Percentiles rank a stretch among this genome's conserved stretches.
These are phyloP conservation scores for Hura crepitans DNA, from an alignment of 441 rosid genomes.

Conservation along the genomic window DNA sequence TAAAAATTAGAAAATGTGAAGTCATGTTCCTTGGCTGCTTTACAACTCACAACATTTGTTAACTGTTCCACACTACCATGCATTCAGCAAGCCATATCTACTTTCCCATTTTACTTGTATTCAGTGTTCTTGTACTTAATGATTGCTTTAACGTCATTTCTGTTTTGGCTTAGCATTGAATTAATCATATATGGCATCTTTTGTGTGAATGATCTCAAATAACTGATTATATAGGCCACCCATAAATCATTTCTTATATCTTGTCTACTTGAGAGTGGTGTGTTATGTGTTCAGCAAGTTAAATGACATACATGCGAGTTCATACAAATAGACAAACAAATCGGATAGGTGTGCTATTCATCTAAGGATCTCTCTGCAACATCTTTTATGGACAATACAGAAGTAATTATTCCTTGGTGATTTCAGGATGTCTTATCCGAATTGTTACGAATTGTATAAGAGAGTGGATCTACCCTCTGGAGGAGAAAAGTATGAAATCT, in stretches of 20 bases:
- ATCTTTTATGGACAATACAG: too few species aligned
- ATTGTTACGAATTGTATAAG: constrained; percentile 65
- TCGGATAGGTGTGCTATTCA: too few species aligned
- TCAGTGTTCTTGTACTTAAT: neutral
- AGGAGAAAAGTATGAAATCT: constrained; percentile 58
- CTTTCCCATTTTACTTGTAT: neutral
- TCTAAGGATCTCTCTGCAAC: too few species aligned
- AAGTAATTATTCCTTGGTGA: neutral
- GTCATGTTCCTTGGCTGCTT: too few species aligned
- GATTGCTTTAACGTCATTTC: neutral
- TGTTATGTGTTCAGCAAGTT: too few species aligned
- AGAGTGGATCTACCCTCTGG: constrained; percentile 57
- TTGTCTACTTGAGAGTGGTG: neutral
- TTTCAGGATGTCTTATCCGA: constrained; percentile 71
- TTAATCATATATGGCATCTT: neutral
- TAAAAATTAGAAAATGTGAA: too few species aligned
- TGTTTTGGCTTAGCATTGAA: neutral
- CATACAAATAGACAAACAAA: too few species aligned
- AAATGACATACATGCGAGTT: too few species aligned
- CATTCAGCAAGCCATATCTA: too few species aligned
- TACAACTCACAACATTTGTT: too few species aligned
- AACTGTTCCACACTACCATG: too few species aligned
- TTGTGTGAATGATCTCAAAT: neutral
- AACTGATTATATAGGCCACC: neutral
- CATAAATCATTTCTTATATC: neutral